Evolutionary conservation across 2,329 filamentous ascomycete species (phyloP).

Genomic region (Dactylella cylindrospora): DNA sequence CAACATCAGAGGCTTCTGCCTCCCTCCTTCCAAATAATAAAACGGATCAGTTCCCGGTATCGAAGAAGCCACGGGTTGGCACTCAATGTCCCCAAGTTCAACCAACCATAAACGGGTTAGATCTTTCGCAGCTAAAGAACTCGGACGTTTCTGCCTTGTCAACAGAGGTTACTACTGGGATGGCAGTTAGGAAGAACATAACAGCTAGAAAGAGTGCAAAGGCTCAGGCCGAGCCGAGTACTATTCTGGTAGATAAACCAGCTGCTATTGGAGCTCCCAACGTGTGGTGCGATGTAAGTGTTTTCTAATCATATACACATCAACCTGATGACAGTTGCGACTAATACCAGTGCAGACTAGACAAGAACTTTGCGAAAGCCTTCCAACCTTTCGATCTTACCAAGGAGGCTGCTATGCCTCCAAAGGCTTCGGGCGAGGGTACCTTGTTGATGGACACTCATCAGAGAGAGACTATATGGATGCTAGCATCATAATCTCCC

Average conservation of each 20-base stretch:
- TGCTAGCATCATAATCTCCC: conserved; percentile 64
- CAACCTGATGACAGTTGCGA: too few species aligned
- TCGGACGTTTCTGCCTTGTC: too few species aligned
- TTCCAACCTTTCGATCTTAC: conserved; percentile 64
- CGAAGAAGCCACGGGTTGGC: too few species aligned
- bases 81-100: too few species aligned
- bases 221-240: not conserved
- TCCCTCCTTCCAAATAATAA: too few species aligned
- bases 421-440: conserved; percentile 58
- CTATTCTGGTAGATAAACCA: conserved; percentile 39
- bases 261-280: conserved; percentile 45
- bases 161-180: too few species aligned
- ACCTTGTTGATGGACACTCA: conserved; percentile 62
- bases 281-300: conserved; percentile 48
- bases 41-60: too few species aligned
- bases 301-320: not conserved
- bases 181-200: not conserved
- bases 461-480: conserved; percentile 62
- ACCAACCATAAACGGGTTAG: too few species aligned
- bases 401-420: conserved; percentile 63
- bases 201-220: conserved; percentile 28
- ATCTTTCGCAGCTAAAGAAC: too few species aligned
- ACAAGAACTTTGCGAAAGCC: conserved; percentile 64
- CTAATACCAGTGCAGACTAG: conserved; percentile 53
- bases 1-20: too few species aligned